phyloP scores from a whole-genome alignment of 352 stramenopile species.

The Phytopythium kandeliae region DNA sequence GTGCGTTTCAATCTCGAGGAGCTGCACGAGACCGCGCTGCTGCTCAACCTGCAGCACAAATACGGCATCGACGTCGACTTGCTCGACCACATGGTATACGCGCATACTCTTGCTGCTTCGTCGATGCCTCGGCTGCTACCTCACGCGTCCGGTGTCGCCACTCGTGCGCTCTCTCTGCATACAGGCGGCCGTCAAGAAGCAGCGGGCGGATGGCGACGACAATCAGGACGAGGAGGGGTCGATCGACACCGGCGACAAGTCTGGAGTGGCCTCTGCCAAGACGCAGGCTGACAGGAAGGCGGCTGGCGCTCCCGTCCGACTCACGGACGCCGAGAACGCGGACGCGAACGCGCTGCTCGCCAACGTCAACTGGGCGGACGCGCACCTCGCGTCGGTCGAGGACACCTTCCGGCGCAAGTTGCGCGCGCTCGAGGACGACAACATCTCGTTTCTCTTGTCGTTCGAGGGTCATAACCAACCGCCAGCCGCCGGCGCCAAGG shows the following conservation, averaged over 20 bases:
- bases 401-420: conserved; percentile 50
- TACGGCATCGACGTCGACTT: conserved; percentile 66
- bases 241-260: neutral
- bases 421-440: conserved; percentile 57
- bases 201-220: conserved; percentile 1
- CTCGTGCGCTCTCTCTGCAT: too few relatives aligned
- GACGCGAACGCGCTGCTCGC: conserved; percentile 45
- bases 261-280: neutral
- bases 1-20: conserved; percentile 55
- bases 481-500: neutral
- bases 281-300: neutral
- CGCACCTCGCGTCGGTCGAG: conserved; percentile 42
- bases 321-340: conserved; percentile 52
- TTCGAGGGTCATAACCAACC: conserved; percentile 34
- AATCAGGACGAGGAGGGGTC: conserved; percentile 4
- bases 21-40: conserved; percentile 46
- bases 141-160: too few relatives aligned
- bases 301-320: conserved; percentile 19
- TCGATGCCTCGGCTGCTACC: too few relatives aligned
- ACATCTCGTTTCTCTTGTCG: conserved; percentile 67
- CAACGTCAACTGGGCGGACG: conserved; percentile 55
- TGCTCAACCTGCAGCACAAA: conserved; percentile 45
- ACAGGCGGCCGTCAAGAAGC: conserved; percentile 39
- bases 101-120: too few relatives aligned
- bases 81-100: conserved; percentile 37